These are phyloP conservation scores for Graphiopsis chlorocephala DNA, from an alignment of 2,329 filamentous ascomycete genomes.

Conservation along the genomic window DNA sequence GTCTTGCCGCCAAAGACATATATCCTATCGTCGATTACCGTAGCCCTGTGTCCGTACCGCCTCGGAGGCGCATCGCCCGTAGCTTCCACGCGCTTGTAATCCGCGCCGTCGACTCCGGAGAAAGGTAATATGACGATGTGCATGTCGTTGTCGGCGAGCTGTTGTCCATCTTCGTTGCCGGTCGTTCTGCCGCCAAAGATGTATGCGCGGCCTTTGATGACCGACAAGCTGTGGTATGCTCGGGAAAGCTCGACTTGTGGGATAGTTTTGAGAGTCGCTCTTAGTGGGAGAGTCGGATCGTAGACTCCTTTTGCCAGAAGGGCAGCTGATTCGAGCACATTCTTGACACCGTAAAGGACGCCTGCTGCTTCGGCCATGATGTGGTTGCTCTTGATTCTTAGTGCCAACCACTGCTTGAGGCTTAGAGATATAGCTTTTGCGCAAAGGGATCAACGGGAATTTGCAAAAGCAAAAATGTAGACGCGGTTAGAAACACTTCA, in stretches of 20 bases:
- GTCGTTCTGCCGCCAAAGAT: conserved; percentile 50
- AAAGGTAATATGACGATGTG: conserved; percentile 53
- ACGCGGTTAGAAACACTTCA: neutral
- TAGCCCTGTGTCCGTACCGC: conserved; percentile 42
- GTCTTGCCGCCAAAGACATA: conserved; percentile 44
- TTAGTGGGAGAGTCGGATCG: conserved; percentile 52
- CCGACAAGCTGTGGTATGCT: conserved; percentile 51
- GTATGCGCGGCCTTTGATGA: conserved; percentile 54
- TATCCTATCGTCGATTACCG: conserved; percentile 44
- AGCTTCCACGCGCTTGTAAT: conserved; percentile 39
- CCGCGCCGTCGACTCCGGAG: conserved; percentile 41
- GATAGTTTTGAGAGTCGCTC: conserved; percentile 50
- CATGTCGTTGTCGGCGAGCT: conserved; percentile 48
- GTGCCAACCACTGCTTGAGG: neutral
- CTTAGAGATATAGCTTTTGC: neutral
- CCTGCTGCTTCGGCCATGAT: conserved; percentile 40
- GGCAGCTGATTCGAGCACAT: conserved; percentile 38
- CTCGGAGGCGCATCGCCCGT: conserved; percentile 37
- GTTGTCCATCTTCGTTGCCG: conserved; percentile 7
- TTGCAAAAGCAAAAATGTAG: neutral
- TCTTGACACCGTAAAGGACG: conserved; percentile 37
- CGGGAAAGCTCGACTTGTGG: conserved; percentile 45
- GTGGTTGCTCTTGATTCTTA: neutral
- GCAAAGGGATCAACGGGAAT: neutral
- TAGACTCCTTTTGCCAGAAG: conserved; percentile 48